Evolutionary conservation across 148 eudicot genomes (phyloP).

Genomic region (Chenopodium album): DNA sequence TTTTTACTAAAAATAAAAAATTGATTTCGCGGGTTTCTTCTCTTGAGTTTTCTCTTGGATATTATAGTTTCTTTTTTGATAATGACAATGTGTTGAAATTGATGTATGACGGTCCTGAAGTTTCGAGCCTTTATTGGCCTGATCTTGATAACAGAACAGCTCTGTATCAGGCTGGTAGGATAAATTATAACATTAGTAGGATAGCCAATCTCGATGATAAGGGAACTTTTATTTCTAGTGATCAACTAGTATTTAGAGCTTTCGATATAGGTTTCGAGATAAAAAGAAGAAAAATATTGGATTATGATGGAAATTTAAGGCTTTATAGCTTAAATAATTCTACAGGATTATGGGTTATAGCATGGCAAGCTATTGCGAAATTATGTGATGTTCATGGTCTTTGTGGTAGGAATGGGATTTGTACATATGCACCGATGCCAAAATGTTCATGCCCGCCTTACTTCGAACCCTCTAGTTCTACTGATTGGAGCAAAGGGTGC

Average conservation of each 20-base stretch:
- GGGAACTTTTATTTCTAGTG: conserved; percentile 43
- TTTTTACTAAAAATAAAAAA: conserved; percentile 21
- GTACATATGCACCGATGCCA: conserved; percentile 40
- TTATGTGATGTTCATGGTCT: conserved; percentile 52
- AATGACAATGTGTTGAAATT: too few relatives aligned
- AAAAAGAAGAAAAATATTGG: conserved; percentile 47
- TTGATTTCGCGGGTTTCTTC: conserved; percentile 30
- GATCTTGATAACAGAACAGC: too few relatives aligned
- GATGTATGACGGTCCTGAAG: too few relatives aligned
- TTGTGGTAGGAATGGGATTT: conserved; percentile 59
- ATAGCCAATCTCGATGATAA: conserved; percentile 31
- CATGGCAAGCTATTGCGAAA: conserved; percentile 46
- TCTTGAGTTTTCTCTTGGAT: conserved; percentile 18
- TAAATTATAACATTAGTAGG: conserved; percentile 32
- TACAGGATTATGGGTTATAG: conserved; percentile 38
- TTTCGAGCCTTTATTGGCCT: too few relatives aligned
- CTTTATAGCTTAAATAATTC: conserved; percentile 48
- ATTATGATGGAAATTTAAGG: conserved; percentile 60
- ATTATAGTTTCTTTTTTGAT: too few relatives aligned
- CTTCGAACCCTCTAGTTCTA: conserved; percentile 30
- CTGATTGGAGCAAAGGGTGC: conserved; percentile 57
- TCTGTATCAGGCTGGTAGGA: conserved; percentile 17
- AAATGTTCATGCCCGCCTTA: conserved; percentile 59
- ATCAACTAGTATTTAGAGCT: conserved; percentile 35
- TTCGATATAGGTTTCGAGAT: conserved; percentile 41